Evolutionary conservation across 2,329 filamentous ascomycete genomes (phyloP).

Genomic region (Aspergillus sp.): DNA sequence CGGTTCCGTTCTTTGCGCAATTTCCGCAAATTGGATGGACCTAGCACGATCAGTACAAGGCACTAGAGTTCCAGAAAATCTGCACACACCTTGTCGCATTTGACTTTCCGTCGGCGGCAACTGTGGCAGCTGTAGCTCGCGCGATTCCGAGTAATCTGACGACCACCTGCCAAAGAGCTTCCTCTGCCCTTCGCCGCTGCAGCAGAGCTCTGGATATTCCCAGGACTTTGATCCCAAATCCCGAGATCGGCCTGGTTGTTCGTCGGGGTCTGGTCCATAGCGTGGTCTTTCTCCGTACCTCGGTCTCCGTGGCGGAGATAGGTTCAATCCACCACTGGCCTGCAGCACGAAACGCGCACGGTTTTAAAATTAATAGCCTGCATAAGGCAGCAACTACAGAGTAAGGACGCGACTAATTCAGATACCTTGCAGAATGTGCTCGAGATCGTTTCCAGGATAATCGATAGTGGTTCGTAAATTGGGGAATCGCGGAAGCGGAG

Average conservation of each 20-base stretch:
- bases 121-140: constrained; percentile 41
- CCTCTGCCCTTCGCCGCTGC: constrained; percentile 4
- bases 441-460: too few species aligned
- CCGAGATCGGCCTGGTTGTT: constrained; percentile 8
- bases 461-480: too few species aligned
- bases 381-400: too few species aligned
- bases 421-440: too few species aligned
- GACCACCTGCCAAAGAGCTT: constrained; percentile 19
- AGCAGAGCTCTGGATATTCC: constrained; percentile 3
- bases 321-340: constrained; percentile 7
- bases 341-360: too few species aligned
- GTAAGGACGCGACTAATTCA: too few species aligned
- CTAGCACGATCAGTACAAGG: constrained; percentile 13
- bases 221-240: constrained; percentile 3
- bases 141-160: constrained; percentile 41
- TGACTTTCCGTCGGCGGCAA: constrained; percentile 41
- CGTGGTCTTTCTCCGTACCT: constrained; percentile 14
- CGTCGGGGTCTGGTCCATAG: constrained; percentile 14
- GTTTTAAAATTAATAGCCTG: too few species aligned
- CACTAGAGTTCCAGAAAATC: not conserved
- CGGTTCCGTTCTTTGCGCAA: constrained; percentile 36
- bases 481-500: too few species aligned
- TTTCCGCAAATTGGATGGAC: constrained; percentile 40
- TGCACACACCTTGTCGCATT: constrained; percentile 35
- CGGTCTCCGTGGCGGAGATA: constrained; percentile 13